Conservation (phyloP, 208 protist genomes). For the Vickermania ingenoplastis region DNA sequence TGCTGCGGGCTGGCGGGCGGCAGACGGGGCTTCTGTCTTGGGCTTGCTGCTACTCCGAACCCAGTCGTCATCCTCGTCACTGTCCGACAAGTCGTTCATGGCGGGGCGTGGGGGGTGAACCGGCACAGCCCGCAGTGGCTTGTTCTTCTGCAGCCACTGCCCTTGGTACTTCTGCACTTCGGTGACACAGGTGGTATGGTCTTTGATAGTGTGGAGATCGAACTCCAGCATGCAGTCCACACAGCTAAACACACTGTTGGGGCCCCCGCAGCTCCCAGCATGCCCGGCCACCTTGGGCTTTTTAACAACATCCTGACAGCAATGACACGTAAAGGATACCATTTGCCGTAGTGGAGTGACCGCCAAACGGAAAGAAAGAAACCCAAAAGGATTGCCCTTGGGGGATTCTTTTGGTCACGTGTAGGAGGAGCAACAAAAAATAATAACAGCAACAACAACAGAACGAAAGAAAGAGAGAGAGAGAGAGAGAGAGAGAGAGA, state of each 20-base stretch:
- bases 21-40: background rate
- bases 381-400: too few species aligned
- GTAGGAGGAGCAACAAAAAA: background rate
- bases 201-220: constrained; percentile 50
- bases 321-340: constrained; percentile 84
- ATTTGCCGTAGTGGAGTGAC: constrained; percentile 17
- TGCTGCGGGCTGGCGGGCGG: too few species aligned
- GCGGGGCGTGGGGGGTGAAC: constrained; percentile 3
- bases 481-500: too few species aligned
- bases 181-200: constrained; percentile 75
- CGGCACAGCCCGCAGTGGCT: constrained; percentile 8
- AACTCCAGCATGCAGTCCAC: constrained; percentile 88
- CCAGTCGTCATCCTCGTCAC: constrained; percentile 33
- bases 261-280: constrained; percentile 30
- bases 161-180: constrained; percentile 86
- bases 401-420: too few species aligned
- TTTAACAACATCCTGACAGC: constrained; percentile 85
- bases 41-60: constrained; percentile 6
- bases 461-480: too few species aligned
- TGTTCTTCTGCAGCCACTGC: constrained; percentile 46
- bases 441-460: constrained; percentile 1
- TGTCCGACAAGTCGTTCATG: background rate
- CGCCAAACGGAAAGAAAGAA: constrained; percentile 3
- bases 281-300: constrained; percentile 81
- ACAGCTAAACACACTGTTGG: constrained; percentile 72